Conservation (phyloP, 805 yeast species). For the Teunomyces atbi region DNA sequence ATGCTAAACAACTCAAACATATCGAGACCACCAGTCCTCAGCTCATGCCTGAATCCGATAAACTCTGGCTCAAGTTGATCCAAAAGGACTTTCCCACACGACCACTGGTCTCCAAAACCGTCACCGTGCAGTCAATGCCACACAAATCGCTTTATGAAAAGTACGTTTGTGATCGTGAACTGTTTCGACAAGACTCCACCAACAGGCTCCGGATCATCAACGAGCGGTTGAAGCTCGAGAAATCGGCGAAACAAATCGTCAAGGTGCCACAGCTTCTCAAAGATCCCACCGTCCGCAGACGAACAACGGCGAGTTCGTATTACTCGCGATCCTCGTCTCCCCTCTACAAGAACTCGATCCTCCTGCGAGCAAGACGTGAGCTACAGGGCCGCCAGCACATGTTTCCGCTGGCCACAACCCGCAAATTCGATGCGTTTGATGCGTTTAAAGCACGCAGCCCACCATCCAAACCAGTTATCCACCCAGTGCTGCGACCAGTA, state of each 20-base stretch:
- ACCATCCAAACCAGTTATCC: neutral
- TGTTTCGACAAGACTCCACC: conserved; percentile 44
- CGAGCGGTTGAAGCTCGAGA: conserved; percentile 35
- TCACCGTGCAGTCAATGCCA: conserved; percentile 22
- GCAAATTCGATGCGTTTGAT: conserved; percentile 23
- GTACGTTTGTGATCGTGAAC: conserved; percentile 41
- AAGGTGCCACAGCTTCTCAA: conserved; percentile 25
- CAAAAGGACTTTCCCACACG: conserved; percentile 49
- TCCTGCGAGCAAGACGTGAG: conserved; percentile 36
- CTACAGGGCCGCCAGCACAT: conserved; percentile 32
- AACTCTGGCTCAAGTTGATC: conserved; percentile 45
- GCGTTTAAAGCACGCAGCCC: conserved; percentile 14
- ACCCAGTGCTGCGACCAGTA: neutral
- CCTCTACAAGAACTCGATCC: conserved; percentile 21
- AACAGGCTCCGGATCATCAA: conserved; percentile 44
- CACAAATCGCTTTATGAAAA: conserved; percentile 37
- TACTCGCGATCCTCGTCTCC: conserved; percentile 7
- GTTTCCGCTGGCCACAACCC: conserved; percentile 18
- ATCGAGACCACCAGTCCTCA: conserved; percentile 46
- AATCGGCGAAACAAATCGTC: conserved; percentile 32
- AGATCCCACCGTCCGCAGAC: conserved; percentile 28
- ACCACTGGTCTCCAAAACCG: conserved; percentile 20
- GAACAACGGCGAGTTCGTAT: conserved; percentile 1
- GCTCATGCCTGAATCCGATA: conserved; percentile 40
- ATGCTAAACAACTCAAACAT: conserved; percentile 29